Base-by-base conservation (phyloP, 768 basidiomycete species). In the Cyclocybe cylindracea region DNA sequence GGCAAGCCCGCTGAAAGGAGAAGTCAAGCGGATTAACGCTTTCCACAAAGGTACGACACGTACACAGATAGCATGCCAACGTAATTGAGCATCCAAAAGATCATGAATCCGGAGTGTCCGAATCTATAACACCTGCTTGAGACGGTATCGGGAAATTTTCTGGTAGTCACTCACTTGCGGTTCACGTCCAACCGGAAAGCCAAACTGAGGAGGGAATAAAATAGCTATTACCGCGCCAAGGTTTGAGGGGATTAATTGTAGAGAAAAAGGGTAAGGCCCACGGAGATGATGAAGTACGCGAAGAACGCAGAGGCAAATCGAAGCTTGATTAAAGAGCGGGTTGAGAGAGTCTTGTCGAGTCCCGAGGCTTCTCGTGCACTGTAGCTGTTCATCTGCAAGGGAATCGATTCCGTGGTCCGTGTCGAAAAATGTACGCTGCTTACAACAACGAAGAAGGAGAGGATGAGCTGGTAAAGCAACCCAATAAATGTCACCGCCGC, bases 81-180 rank as follows among this genome's bases (percentile, higher is more conserved):
- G 75, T 77, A 88, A 55, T 81, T 82, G 55, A 87, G 69, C 83
- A 87, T 85, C 87, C 87, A 89, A 57, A 84, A 85, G 32, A 87
- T 66, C 41, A 87, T 60, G 59, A 88, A 85, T 0, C 86, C 87
- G 0, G 60, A 64, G 44, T 58, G 58, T 14, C 80, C 81, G 52
- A 79, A 85, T 53, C 80, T 75, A 35, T 24, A 24, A 24, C 24
- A 24, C 24, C 24, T 24, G 24, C 5, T 24, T 24, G 24, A 24
- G 5, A 24, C 5, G 24, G 24, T 24, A 24, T 24, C 24, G 24
- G 24, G 24, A 5, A 24, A 1, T 3, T 24, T 24, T 24, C 24
- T 5, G 33, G 44, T 36, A 10, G 9, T 34, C 8, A 66, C 77
- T 32, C 34, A 83, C 78, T 69, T 76, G 44, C 76, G 72, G 10